Evolutionary conservation across 768 basidiomycete genomes (phyloP).

Genomic region (Lanmaoa rubissima): DNA sequence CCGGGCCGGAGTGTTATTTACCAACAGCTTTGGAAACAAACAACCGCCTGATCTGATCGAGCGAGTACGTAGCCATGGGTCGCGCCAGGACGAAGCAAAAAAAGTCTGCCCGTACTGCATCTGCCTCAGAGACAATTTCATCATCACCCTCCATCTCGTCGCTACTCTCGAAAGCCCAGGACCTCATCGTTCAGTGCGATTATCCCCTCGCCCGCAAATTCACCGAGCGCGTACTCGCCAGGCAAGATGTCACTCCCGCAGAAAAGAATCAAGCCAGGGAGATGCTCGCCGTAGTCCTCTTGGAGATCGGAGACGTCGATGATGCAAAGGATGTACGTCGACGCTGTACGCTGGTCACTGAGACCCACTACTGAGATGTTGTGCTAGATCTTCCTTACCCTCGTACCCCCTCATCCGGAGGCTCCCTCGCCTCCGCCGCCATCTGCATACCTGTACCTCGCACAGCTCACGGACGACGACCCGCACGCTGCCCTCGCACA

Average conservation of each 20-base stretch:
- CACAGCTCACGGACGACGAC: conserved; percentile 77
- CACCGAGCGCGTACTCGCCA: conserved; percentile 61
- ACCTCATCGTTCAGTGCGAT: conserved; percentile 80
- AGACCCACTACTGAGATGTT: not conserved
- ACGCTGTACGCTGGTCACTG: not conserved
- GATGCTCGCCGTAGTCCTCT: conserved; percentile 72
- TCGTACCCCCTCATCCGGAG: conserved; percentile 58
- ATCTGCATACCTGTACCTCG: conserved; percentile 86
- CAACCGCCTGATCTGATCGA: conserved; percentile 13
- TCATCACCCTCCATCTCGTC: conserved; percentile 47
- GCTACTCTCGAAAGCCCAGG: conserved; percentile 74
- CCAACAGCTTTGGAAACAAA: conserved; percentile 17
- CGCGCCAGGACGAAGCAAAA: conserved; percentile 49
- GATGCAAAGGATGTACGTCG: conserved; percentile 62
- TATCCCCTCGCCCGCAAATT: conserved; percentile 80
- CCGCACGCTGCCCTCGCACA: conserved; percentile 70
- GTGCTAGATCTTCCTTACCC: conserved; percentile 58
- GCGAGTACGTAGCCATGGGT: conserved; percentile 42
- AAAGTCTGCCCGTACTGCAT: conserved; percentile 15
- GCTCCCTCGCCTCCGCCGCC: conserved; percentile 61
- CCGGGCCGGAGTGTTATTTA: conserved; percentile 7
- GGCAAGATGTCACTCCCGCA: conserved; percentile 42
- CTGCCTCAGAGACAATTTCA: conserved; percentile 13
- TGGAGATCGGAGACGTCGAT: conserved; percentile 78
- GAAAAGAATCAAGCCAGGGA: conserved; percentile 69